A percentile compares a stretch with the other conserved stretches of the same genome.
These are phyloP conservation scores for Syzygium grande DNA, from an alignment of 345 rosid species.

Conservation along the genomic window DNA sequence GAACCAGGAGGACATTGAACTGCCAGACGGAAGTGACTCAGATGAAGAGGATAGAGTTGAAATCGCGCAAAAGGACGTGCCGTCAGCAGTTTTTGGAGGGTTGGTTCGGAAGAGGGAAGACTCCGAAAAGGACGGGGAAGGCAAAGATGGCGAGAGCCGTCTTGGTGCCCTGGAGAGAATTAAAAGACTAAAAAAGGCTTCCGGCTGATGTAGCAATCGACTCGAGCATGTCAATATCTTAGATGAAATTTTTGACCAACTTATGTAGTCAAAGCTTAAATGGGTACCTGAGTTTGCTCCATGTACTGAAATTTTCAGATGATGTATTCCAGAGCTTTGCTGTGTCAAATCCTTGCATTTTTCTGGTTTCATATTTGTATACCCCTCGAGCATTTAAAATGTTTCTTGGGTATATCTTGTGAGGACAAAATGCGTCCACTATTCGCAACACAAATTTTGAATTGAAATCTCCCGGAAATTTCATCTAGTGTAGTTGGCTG, in stretches of 20 bases:
- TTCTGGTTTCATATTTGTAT: not conserved
- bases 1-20: slow-evolving; percentile 77
- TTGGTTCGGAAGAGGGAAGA: slow-evolving; percentile 63
- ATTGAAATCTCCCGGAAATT: not conserved
- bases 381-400: not conserved
- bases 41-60: slow-evolving; percentile 57
- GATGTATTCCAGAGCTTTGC: not conserved
- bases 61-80: slow-evolving; percentile 77
- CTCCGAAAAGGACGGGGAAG: slow-evolving; percentile 11
- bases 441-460: not conserved
- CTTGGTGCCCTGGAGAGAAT: slow-evolving; percentile 84
- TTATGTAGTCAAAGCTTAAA: not conserved
- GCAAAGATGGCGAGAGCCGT: slow-evolving; percentile 10
- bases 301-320: not conserved
- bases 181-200: slow-evolving; percentile 47
- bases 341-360: not conserved
- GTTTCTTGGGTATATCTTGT: not conserved
- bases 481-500: not conserved
- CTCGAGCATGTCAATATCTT: not conserved
- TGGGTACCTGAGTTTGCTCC: not conserved
- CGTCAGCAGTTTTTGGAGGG: slow-evolving; percentile 77
- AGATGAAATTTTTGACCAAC: not conserved
- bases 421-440: not conserved
- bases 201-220: not conserved
- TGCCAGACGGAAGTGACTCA: slow-evolving; percentile 72